A percentile compares a stretch with the other conserved stretches of the same genome.
Evolutionary conservation across 176 grass and related monocot genomes (phyloP).

Genomic region (Oryza coarctata): DNA sequence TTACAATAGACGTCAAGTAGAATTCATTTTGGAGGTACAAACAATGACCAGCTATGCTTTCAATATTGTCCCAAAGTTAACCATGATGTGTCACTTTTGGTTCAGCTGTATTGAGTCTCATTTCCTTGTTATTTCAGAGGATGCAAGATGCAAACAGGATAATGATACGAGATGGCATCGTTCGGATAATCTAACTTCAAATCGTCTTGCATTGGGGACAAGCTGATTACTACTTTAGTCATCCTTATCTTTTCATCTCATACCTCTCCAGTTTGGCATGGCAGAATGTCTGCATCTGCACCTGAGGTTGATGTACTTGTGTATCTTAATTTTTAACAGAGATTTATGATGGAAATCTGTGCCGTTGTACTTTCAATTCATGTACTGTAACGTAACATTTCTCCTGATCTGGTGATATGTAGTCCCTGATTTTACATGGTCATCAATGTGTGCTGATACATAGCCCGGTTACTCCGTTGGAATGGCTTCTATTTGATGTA

Average conservation of each 20-base stretch:
- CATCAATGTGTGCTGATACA: neutral
- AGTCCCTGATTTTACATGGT: neutral
- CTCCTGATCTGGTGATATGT: slow-evolving; percentile 23
- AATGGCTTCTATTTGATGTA: neutral
- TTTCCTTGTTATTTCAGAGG: slow-evolving; percentile 55
- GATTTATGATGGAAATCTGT: neutral
- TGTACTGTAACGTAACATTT: slow-evolving; percentile 9
- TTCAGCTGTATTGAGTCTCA: neutral
- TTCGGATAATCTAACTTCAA: slow-evolving; percentile 68
- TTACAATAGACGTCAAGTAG: slow-evolving; percentile 78
- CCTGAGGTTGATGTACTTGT: slow-evolving; percentile 5
- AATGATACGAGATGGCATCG: slow-evolving; percentile 82
- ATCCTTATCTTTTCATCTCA: neutral
- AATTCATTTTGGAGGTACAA: slow-evolving; percentile 76
- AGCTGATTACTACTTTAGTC: neutral
- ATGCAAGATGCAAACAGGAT: slow-evolving; percentile 94
- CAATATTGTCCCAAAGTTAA: neutral
- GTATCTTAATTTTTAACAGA: slow-evolving; percentile 27
- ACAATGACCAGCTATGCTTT: slow-evolving; percentile 5
- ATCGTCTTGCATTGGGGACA: neutral
- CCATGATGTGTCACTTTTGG: neutral
- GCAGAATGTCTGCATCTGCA: neutral
- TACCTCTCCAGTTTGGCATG: neutral
- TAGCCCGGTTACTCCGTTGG: neutral
- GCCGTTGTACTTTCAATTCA: slow-evolving; percentile 6